Percentiles rank a stretch among this genome's conserved stretches.
phyloP scores from a whole-genome alignment of 2,329 filamentous ascomycete species.

The Claviceps pusilla region DNA sequence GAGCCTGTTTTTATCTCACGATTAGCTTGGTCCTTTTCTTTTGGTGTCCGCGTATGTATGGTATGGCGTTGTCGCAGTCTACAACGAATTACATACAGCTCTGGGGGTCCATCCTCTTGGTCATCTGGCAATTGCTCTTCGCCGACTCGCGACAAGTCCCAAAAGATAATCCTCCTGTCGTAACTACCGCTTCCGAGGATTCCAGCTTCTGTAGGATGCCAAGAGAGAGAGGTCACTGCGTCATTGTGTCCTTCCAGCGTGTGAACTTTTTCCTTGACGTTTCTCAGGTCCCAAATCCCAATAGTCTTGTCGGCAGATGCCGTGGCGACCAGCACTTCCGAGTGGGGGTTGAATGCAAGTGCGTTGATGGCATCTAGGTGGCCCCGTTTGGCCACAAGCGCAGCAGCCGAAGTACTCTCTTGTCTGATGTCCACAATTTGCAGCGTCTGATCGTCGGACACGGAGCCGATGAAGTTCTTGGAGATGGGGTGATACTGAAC shows the following conservation, averaged over 20 bases:
- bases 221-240: conserved; percentile 79
- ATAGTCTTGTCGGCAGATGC: conserved; percentile 93
- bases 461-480: conserved; percentile 72
- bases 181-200: conserved; percentile 86
- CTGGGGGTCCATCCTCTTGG: conserved; percentile 83
- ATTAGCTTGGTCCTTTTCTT: not conserved
- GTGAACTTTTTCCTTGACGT: conserved; percentile 80
- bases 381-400: conserved; percentile 54
- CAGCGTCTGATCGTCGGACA: conserved; percentile 87
- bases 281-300: conserved; percentile 86
- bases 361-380: conserved; percentile 91
- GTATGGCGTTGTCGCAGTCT: no score
- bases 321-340: conserved; percentile 81
- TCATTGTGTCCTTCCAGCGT: conserved; percentile 78
- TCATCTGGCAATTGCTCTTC: conserved; percentile 93
- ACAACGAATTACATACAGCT: conserved; percentile 50
- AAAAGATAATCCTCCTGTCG: conserved; percentile 86
- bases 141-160: conserved; percentile 83
- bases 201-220: conserved; percentile 82
- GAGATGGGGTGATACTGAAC: conserved; percentile 89
- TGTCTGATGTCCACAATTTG: conserved; percentile 81
- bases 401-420: conserved; percentile 47
- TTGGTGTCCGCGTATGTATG: not conserved
- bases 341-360: conserved; percentile 83
- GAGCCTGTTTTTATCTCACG: conserved; percentile 21